These are phyloP conservation scores for Eucalyptus marginata DNA, from an alignment of 345 rosid genomes.

Conservation along the genomic window DNA sequence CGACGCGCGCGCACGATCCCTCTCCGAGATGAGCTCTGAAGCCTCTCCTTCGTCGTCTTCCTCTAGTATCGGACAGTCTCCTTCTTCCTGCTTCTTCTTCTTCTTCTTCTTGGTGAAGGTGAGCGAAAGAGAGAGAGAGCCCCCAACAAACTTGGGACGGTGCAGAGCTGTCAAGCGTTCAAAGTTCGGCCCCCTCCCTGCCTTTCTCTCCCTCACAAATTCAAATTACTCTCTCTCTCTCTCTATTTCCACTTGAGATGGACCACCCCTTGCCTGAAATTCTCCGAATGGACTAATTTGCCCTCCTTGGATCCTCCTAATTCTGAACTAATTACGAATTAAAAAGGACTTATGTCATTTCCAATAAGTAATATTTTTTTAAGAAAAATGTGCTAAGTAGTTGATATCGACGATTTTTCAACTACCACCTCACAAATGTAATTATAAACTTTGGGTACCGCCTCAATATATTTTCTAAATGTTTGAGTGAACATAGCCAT, in stretches of 20 bases:
- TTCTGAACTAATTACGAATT: background rate
- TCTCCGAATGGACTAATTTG: background rate
- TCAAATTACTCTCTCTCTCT: background rate
- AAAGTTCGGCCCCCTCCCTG: background rate
- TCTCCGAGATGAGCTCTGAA: background rate
- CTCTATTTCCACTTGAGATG: background rate
- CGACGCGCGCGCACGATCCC: background rate
- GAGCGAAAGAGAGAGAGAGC: background rate
- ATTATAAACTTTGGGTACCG: background rate
- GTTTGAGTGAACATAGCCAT: background rate
- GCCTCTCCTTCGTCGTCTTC: background rate
- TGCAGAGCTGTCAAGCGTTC: constrained; percentile 27
- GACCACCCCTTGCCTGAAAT: background rate
- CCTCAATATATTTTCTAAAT: background rate
- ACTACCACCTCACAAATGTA: background rate
- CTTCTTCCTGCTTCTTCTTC: background rate
- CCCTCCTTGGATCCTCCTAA: background rate
- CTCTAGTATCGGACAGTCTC: background rate
- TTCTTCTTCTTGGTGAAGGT: background rate
- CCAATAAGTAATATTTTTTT: background rate
- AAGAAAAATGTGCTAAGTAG: background rate
- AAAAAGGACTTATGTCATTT: background rate
- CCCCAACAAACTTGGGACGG: constrained; percentile 20
- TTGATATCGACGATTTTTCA: background rate
- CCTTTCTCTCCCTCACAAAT: background rate